These are phyloP conservation scores for Spongiforma sp. DNA, from an alignment of 1,284 basidiomycete species.

Conservation along the genomic window DNA sequence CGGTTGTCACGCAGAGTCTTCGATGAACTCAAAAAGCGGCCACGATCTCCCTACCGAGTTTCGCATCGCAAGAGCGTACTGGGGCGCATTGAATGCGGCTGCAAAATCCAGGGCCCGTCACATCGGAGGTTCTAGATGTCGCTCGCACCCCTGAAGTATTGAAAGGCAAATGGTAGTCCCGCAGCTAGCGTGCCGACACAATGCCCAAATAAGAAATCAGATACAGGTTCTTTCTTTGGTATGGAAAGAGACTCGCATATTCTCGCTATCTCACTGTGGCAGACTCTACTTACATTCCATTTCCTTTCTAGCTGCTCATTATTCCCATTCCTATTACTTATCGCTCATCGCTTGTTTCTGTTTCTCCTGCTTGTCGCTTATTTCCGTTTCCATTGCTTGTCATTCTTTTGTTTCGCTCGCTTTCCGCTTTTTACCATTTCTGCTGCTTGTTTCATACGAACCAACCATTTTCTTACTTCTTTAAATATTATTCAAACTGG, in stretches of 20 bases:
- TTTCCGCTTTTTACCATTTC: no score
- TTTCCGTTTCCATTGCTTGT: no score
- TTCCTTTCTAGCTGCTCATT: no score
- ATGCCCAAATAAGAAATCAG: constrained; percentile 48
- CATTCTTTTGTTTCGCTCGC: no score
- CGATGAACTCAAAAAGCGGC: constrained; percentile 46
- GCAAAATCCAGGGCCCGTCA: constrained; percentile 41
- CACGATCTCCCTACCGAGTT: constrained; percentile 41
- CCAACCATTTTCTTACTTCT: no score
- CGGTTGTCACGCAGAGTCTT: constrained; percentile 36
- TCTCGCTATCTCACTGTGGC: no score
- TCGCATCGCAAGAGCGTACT: constrained; percentile 37
- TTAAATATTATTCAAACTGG: fast-evolving
- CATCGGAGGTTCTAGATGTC: constrained; percentile 7
- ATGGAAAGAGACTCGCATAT: no score
- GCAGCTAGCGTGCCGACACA: constrained; percentile 36
- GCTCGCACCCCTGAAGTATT: constrained; percentile 10
- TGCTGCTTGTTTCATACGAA: no score
- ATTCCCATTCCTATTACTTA: no score
- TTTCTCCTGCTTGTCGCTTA: no score
- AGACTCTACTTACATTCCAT: no score
- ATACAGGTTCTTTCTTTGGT: constrained; percentile 50
- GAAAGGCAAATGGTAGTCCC: constrained; percentile 38
- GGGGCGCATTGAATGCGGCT: constrained; percentile 40
- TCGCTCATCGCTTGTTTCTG: no score